Evolutionary conservation across 148 eudicot genomes (phyloP).

Genomic region (Nepenthes mirabilis): DNA sequence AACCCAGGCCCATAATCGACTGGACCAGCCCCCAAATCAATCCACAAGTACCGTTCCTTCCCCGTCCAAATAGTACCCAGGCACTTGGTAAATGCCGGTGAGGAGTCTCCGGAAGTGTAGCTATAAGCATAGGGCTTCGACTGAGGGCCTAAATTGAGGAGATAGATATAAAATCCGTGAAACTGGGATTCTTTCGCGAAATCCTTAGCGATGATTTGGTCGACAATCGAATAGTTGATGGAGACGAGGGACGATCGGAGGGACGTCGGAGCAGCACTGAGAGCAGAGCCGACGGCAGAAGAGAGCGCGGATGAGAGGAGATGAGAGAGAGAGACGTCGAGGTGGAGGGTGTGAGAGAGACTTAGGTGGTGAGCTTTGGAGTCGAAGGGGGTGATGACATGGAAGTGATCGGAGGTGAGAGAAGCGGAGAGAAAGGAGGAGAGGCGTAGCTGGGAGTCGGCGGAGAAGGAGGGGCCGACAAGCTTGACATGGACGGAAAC

Average conservation of each 20-base stretch:
- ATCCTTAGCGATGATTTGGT: conserved; percentile 32
- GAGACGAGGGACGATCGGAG: conserved; percentile 44
- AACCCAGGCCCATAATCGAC: conserved; percentile 89
- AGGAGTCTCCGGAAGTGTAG: conserved; percentile 32
- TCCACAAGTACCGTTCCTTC: conserved; percentile 61
- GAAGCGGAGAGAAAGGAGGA: conserved; percentile 43
- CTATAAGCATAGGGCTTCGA: conserved; percentile 54
- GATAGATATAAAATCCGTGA: conserved; percentile 36
- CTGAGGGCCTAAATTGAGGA: conserved; percentile 47
- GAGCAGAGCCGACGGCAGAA: conserved; percentile 19
- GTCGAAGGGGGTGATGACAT: conserved; percentile 50
- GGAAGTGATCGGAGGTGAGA: conserved; percentile 49
- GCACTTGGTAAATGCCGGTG: conserved; percentile 51
- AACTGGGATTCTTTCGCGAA: conserved; percentile 22
- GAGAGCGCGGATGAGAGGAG: conserved; percentile 40
- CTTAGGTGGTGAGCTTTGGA: conserved; percentile 26
- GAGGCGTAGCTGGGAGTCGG: conserved; percentile 25
- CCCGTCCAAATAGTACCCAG: conserved; percentile 63
- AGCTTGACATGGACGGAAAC: conserved; percentile 36
- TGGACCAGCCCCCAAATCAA: conserved; percentile 84
- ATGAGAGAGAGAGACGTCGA: conserved; percentile 24
- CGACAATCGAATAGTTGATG: conserved; percentile 33
- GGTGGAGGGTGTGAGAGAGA: conserved; percentile 43
- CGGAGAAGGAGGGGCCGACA: conserved; percentile 43
- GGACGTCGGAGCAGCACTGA: conserved; percentile 27